Evolutionary conservation across 306 rosid species (phyloP).

Genomic region (Dryas alaskensis): DNA sequence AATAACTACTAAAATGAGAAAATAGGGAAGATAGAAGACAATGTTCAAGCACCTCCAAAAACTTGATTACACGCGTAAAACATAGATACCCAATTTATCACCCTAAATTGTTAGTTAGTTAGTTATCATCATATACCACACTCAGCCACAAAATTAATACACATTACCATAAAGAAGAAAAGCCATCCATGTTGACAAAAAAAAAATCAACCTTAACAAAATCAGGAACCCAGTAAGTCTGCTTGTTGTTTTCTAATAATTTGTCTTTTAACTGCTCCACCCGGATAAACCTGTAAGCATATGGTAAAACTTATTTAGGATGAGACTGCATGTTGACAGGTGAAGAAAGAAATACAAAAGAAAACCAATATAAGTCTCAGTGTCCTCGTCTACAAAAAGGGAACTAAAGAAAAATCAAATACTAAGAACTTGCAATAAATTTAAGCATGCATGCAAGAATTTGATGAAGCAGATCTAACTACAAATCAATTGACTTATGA

Average conservation of each 20-base stretch:
- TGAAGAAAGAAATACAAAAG: not conserved
- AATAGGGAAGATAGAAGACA: not conserved
- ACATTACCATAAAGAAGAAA: not conserved
- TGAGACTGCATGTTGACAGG: constrained; percentile 3
- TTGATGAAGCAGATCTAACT: not conserved
- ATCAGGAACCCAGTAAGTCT: constrained; percentile 96
- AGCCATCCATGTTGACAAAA: not conserved
- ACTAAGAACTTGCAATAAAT: not conserved
- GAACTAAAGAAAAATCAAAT: not conserved
- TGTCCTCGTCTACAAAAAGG: not conserved
- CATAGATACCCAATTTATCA: not conserved
- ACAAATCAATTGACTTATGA: not conserved
- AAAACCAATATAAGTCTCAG: not conserved
- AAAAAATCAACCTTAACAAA: constrained; percentile 72
- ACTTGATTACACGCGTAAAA: not conserved
- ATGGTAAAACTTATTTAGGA: constrained; percentile 13
- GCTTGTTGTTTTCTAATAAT: constrained; percentile 78
- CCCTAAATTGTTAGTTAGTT: not conserved
- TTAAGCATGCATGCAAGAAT: not conserved
- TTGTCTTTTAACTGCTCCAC: constrained; percentile 80
- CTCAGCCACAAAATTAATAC: not conserved
- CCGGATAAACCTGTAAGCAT: constrained; percentile 70
- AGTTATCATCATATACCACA: not conserved
- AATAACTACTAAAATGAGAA: not conserved
- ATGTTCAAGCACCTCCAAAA: not conserved